These are phyloP conservation scores for Zea mays DNA, from an alignment of 176 grass and related monocot species.

Conservation along the genomic window Zm-B73-REFERENCE-NAM-5.0 NC_050096.1:89148001-89148500, in stretches of 20 bases:
- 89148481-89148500: slow-evolving; percentile 94
- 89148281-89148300: slow-evolving; percentile 84
- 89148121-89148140: neutral
- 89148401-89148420: no score
- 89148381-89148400: no score
- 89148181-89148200: slow-evolving; percentile 73
- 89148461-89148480: slow-evolving; percentile 93
- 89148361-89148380: neutral
- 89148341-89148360: no score
- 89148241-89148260: slow-evolving; percentile 99
- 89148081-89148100: neutral
- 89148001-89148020: slow-evolving; percentile 89
- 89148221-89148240: slow-evolving; percentile 88
- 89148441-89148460: slow-evolving; percentile 97
- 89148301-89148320: slow-evolving; percentile 88
- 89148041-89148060: neutral
- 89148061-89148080: neutral
- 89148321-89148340: neutral
- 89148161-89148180: slow-evolving; percentile 84
- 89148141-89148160: slow-evolving; percentile 29
- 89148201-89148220: slow-evolving; percentile 97
- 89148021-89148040: neutral
- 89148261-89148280: slow-evolving; percentile 74
- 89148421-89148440: slow-evolving; percentile 92
- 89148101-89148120: slow-evolving; percentile 1